A percentile compares a stretch with the other conserved stretches of the same genome.
phyloP scores from a whole-genome alignment of 805 yeast genomes.

The Yamadazyma ubonensis region DNA sequence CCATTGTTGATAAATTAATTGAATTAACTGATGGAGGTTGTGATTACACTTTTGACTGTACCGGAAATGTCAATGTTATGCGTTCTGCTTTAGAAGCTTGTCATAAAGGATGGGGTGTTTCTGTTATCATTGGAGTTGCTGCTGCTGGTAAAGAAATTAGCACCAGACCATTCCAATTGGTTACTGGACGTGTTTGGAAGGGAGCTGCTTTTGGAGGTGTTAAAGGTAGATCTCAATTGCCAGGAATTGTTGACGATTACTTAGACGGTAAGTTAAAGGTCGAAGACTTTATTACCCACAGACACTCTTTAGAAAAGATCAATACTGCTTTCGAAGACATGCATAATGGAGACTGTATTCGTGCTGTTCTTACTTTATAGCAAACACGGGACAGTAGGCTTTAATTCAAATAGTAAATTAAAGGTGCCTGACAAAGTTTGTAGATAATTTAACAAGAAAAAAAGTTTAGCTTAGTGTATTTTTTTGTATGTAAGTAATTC shows the following conservation, averaged over 20 bases:
- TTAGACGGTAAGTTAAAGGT: slow-evolving; percentile 78
- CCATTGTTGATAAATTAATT: slow-evolving; percentile 77
- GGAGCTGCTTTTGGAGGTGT: slow-evolving; percentile 99
- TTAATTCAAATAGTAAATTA: neutral
- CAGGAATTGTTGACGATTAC: slow-evolving; percentile 84
- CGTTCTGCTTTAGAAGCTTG: slow-evolving; percentile 94
- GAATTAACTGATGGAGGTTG: slow-evolving; percentile 96
- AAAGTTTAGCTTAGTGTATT: too few species aligned
- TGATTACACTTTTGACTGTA: slow-evolving; percentile 95
- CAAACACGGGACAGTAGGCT: slow-evolving; percentile 1
- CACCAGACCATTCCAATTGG: slow-evolving; percentile 98
- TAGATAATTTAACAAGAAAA: neutral
- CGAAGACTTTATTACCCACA: slow-evolving; percentile 93
- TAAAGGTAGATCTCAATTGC: slow-evolving; percentile 95
- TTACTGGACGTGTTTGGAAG: slow-evolving; percentile 97
- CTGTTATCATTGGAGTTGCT: slow-evolving; percentile 95
- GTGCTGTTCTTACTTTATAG: slow-evolving; percentile 73
- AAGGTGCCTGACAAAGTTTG: neutral
- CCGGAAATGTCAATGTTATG: slow-evolving; percentile 95
- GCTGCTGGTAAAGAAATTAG: slow-evolving; percentile 97
- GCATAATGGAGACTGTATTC: slow-evolving; percentile 91
- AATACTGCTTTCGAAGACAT: slow-evolving; percentile 91
- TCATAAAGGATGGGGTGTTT: slow-evolving; percentile 99
- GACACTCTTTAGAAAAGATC: slow-evolving; percentile 72
- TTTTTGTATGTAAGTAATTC: too few species aligned